A percentile compares a stretch with the other conserved stretches of the same genome.
Conservation (phyloP, 768 basidiomycete species). For the Phanerochaete carnosa region DNA sequence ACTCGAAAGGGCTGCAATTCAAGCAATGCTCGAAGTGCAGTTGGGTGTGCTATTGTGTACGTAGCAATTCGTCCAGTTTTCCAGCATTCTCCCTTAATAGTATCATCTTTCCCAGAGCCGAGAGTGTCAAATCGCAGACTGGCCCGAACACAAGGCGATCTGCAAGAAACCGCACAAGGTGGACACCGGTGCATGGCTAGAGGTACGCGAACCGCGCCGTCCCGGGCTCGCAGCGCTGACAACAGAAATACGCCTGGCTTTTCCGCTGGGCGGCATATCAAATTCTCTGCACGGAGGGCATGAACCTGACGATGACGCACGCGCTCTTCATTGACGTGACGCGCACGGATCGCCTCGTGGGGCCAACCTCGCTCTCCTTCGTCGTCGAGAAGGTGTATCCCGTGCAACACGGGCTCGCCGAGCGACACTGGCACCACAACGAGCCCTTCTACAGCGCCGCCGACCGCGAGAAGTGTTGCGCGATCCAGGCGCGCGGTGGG, state of each 20-base stretch:
- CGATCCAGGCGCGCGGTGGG: background rate
- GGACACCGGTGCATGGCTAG: background rate
- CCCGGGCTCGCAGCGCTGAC: too few species aligned
- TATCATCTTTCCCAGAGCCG: too few species aligned
- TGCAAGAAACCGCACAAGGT: background rate
- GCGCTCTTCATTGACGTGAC: background rate
- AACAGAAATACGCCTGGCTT: background rate
- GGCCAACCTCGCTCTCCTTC: background rate
- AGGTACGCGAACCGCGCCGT: background rate
- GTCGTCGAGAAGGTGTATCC: background rate
- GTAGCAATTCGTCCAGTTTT: too few species aligned
- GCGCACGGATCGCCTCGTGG: background rate
- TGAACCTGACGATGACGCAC: background rate
- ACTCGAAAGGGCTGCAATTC: background rate
- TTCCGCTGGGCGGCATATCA: background rate
- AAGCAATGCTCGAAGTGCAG: background rate
- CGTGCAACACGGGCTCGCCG: background rate
- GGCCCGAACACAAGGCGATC: too few species aligned
- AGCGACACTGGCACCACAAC: background rate
- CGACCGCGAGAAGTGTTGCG: background rate
- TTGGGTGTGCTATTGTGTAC: background rate
- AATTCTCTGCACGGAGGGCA: background rate
- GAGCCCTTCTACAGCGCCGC: background rate
- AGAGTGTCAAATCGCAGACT: background rate
- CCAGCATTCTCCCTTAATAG: too few species aligned